Evolutionary conservation across 805 yeast species (phyloP).

Genomic region (Zygosaccharomyces pseudorouxii): DNA sequence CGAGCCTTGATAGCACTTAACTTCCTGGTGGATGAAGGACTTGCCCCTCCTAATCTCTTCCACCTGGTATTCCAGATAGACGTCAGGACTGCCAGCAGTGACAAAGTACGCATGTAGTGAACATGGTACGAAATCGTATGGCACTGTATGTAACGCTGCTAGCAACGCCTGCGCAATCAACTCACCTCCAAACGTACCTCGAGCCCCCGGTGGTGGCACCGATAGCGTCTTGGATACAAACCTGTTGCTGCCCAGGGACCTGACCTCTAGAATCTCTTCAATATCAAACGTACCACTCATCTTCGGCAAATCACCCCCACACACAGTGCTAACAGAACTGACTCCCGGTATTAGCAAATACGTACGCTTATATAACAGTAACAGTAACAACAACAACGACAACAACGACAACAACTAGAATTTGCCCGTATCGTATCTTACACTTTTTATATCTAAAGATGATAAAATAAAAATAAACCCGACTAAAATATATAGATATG

Average conservation of each 20-base stretch:
- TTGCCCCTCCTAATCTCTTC: slow-evolving; percentile 48
- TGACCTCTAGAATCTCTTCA: slow-evolving; percentile 23
- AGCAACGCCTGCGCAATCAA: slow-evolving; percentile 59
- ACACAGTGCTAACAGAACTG: neutral
- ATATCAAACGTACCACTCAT: neutral
- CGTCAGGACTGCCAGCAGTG: slow-evolving; percentile 45
- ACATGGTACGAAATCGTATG: slow-evolving; percentile 47
- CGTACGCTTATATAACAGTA: neutral
- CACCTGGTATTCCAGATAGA: slow-evolving; percentile 52
- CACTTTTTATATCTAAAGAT: neutral
- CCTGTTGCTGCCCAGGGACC: slow-evolving; percentile 17
- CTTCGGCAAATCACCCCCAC: neutral
- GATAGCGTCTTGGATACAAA: slow-evolving; percentile 26
- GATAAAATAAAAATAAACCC: neutral
- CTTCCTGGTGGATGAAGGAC: slow-evolving; percentile 48
- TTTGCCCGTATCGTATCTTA: neutral
- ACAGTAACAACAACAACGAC: neutral
- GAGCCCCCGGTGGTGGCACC: slow-evolving; percentile 47
- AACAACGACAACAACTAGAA: neutral
- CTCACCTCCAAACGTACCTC: slow-evolving; percentile 72
- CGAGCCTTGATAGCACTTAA: slow-evolving; percentile 52
- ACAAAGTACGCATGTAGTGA: slow-evolving; percentile 62
- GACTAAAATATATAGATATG: neutral
- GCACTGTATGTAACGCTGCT: slow-evolving; percentile 53
- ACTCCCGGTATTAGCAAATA: neutral